phyloP scores from a whole-genome alignment of 331 rosid genomes.

The Malus hybrid region DNA sequence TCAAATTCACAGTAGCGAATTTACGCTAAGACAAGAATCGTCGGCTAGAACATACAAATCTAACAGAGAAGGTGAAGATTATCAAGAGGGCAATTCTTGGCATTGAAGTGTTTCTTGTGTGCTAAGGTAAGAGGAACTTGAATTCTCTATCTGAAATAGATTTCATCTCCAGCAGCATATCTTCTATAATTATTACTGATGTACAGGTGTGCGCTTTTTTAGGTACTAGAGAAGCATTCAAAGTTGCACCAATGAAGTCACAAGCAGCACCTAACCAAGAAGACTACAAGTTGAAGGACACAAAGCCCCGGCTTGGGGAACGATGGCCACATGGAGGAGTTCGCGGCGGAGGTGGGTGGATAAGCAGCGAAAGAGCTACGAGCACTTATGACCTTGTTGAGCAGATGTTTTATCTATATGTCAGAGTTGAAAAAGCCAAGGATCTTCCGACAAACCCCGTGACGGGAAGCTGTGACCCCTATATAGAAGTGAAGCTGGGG shows the following conservation, averaged over 20 bases:
- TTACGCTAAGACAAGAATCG: not conserved
- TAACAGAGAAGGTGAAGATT: not conserved
- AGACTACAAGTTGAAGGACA: conserved; percentile 73
- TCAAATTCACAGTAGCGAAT: not conserved
- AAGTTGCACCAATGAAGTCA: conserved; percentile 35
- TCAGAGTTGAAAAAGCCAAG: conserved; percentile 61
- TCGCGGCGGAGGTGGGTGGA: conserved; percentile 64
- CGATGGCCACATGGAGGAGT: conserved; percentile 77
- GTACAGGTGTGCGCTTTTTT: not conserved
- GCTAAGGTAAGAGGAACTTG: conserved; percentile 1
- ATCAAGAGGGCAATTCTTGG: not conserved
- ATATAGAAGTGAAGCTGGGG: conserved; percentile 66
- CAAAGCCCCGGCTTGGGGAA: conserved; percentile 73
- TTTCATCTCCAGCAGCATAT: not conserved
- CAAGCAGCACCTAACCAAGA: conserved; percentile 33
- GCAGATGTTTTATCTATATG: conserved; percentile 69
- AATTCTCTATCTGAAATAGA: not conserved
- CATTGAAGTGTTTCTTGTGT: conserved; percentile 1
- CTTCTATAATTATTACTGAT: not conserved
- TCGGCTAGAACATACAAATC: no score
- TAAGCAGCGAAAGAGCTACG: conserved; percentile 56
- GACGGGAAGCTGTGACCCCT: conserved; percentile 63
- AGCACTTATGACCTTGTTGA: conserved; percentile 83
- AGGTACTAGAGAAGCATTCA: conserved; percentile 5
- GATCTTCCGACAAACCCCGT: conserved; percentile 52